Base-by-base conservation (phyloP, 345 rosid species). In the Adansonia digitata region DNA sequence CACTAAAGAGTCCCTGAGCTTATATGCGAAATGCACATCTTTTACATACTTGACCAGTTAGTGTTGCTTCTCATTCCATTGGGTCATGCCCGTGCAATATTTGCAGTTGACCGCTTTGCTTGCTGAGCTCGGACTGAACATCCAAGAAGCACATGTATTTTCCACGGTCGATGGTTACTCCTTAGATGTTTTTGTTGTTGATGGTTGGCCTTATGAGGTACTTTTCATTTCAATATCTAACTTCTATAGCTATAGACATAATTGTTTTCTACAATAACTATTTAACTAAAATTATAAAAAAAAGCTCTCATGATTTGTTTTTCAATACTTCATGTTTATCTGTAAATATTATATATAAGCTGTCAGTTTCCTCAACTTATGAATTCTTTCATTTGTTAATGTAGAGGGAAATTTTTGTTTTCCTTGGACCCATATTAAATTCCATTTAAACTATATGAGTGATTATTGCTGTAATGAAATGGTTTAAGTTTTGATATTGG, bases 161-260 rank as follows among this genome's bases (percentile, higher is more conserved):
- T 95, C 99, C 72, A 93, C 99, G 5, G 86, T 81, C 11, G 96
- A 95, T 78, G 98, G 99, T 69, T 95, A 81, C 84, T 95, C 99
- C 59, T 85, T 95, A 37, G 99, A 95, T 87, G 98, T 93, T 75
- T 95, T 95, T 84, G 98, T 95, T 69, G 98, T 95, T 81, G 99
- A 95, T 76, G 98, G 99, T 82, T 95, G 98, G 99, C 97, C 92
- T n/a, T 93, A 77, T 77, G 98, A 95, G 99, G 99, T 93, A 85
- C n/a, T 35, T 74, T 48, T 31, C 20, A 14, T 17, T 53, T 55
- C 71, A 67, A 45, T 46, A 51, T 5, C 40, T 24, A 27, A 27
- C 17, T 56, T n/a, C n/a, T n/a, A n/a, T n/a, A n/a, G n/a, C n/a
- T 73, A 64, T 34, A 7, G 72, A 31, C 29, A 37, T 46, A 56